Base-by-base conservation (phyloP, 805 yeast species). In the Starmerella bacillaris region DNA sequence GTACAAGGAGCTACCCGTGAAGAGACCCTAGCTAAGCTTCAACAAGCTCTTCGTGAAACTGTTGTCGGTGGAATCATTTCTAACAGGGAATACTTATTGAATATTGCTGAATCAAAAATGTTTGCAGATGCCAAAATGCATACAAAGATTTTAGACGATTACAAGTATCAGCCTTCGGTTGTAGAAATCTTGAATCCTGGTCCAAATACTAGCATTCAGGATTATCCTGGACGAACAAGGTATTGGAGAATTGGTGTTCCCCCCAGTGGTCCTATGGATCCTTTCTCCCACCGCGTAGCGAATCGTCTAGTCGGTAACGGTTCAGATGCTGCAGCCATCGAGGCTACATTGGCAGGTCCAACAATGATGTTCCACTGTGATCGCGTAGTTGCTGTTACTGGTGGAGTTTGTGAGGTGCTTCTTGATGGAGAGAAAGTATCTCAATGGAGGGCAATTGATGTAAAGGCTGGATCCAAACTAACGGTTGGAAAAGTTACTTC, bases 241-340 rank as follows among this genome's bases (percentile, higher is more conserved):
- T 55, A 67, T 40, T 78, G 92, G 92, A 72, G 78, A 51, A 68
- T 78, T 47, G 98, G 98, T 55, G 96, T 86, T 37, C 98, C 98
- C 18, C 96, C 96, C 5, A 80, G 94, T 27, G 98, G 98, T 31
- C 94, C 96, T 40, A 89, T 86, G 96, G 98, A 86, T 58, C 70
- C 74, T 41, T 84, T 74, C 50, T 74, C 95, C 4, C 84, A 84
- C 63, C 67, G 94, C 49, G 55, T 80, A 42, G 94, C 94, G 16
- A 86, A 86, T 62, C 64, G 78, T 52, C 72, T 80, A 50, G 96
- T 86, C 30, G 96, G 95, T 40, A 89, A 86, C 57, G 69, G 74
- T 46, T 59, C 64, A 43, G 61, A 66, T 30, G 77, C 94, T 8
- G 94, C 96, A 4, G 94, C 92, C 24, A 65, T 86, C 51, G 98